Conservation (phyloP, 1,139 yeast species). For the Debaryomyces subglobosus region DNA sequence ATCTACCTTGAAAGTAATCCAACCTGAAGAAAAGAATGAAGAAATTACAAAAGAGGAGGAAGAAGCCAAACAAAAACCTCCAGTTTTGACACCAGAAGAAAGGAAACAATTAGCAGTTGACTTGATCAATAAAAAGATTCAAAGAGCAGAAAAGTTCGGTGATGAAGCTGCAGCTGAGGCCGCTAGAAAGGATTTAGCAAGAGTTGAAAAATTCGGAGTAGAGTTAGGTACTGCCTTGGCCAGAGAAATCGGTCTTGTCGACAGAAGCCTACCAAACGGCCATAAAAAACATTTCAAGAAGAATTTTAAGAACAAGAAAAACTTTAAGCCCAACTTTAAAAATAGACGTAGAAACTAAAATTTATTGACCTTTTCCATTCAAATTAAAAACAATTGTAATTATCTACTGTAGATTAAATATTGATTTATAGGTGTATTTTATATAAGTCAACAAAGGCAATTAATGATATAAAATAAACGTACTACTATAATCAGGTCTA, state of each 20-base stretch:
- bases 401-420: constrained; percentile 3
- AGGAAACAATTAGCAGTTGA: constrained; percentile 70
- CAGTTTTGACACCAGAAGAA: constrained; percentile 64
- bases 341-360: constrained; percentile 7
- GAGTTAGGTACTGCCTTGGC: constrained; percentile 70
- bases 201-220: constrained; percentile 86
- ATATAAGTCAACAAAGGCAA: neutral
- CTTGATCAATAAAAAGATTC: constrained; percentile 65
- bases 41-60: constrained; percentile 18
- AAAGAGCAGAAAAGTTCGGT: constrained; percentile 79
- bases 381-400: constrained; percentile 3
- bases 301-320: constrained; percentile 15
- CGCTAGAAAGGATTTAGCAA: constrained; percentile 60
- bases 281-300: constrained; percentile 20
- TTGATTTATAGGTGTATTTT: constrained; percentile 2
- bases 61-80: constrained; percentile 34
- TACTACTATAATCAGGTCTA: neutral
- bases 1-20: constrained; percentile 17
- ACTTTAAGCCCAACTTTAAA: constrained; percentile 15
- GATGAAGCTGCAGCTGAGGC: constrained; percentile 55
- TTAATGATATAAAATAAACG: neutral
- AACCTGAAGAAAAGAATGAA: constrained; percentile 16
- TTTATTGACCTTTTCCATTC: neutral
- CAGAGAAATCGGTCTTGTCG: constrained; percentile 62
- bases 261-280: constrained; percentile 30